These are phyloP conservation scores for Spirogloea muscicola DNA, from an alignment of 139 green algal species.

Conservation along the genomic window DNA sequence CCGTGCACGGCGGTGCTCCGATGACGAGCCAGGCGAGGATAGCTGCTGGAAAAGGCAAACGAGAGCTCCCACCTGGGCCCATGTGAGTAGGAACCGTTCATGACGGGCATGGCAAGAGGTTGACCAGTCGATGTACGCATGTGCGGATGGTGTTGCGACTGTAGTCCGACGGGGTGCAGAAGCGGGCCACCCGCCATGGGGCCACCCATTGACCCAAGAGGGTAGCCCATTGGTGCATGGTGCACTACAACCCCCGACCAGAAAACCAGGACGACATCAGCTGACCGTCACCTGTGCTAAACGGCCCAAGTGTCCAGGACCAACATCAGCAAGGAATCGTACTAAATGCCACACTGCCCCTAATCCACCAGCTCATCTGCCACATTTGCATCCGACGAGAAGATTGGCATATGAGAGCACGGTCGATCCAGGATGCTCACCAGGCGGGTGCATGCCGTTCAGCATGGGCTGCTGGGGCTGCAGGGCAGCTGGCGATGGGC, in stretches of 20 bases:
- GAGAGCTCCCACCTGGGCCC: neutral
- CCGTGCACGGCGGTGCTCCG: no score
- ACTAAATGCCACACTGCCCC: neutral
- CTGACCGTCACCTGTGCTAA: no score
- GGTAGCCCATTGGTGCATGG: no score
- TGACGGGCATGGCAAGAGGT: neutral
- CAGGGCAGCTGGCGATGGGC: neutral
- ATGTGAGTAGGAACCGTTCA: neutral
- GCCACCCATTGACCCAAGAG: no score
- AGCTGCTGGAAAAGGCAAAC: neutral
- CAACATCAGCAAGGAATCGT: neutral
- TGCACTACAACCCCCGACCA: no score
- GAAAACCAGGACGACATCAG: no score
- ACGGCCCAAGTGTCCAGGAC: no score
- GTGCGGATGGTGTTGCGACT: no score
- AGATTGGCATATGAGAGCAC: neutral
- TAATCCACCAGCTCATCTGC: neutral
- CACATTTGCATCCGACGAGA: neutral
- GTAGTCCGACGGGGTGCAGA: no score
- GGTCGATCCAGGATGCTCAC: neutral
- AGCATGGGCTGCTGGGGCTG: neutral
- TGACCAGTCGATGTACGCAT: neutral
- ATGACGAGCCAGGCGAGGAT: neutral
- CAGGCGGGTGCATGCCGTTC: neutral
- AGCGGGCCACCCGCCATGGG: no score